These are phyloP conservation scores for Lachancea nothofagi DNA, from an alignment of 805 yeast species.

Conservation along the genomic window DNA sequence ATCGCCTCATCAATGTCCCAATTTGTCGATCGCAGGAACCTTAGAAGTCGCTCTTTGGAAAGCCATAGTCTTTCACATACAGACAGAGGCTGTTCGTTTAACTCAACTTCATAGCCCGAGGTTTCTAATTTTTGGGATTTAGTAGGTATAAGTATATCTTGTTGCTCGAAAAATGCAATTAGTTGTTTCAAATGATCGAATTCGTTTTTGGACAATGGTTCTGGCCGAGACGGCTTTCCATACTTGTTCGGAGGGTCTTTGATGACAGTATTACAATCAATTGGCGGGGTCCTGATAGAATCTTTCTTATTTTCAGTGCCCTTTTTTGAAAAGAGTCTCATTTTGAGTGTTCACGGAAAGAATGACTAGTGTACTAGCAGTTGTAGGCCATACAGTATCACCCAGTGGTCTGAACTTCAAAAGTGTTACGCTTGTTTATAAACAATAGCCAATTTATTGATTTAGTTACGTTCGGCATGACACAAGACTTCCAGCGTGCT, in stretches of 20 bases:
- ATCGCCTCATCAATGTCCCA: constrained; percentile 44
- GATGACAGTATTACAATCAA: constrained; percentile 21
- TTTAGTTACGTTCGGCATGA: no score
- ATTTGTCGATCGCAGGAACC: constrained; percentile 48
- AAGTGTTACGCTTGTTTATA: no score
- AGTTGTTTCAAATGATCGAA: background rate
- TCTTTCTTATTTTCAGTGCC: constrained; percentile 10
- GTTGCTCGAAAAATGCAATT: background rate
- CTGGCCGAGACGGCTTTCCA: constrained; percentile 16
- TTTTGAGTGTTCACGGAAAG: constrained; percentile 7
- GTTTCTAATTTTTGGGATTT: background rate
- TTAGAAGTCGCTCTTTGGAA: constrained; percentile 47
- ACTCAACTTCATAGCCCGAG: background rate
- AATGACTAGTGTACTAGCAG: no score
- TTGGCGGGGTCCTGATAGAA: constrained; percentile 16
- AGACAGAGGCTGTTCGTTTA: constrained; percentile 7
- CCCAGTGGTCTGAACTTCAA: no score
- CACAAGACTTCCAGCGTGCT: no score
- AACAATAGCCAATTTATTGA: no score
- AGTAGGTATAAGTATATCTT: background rate
- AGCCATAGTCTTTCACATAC: constrained; percentile 34
- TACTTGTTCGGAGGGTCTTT: constrained; percentile 22
- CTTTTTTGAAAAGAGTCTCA: constrained; percentile 29
- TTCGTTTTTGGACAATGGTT: constrained; percentile 10
- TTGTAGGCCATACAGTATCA: no score